Base-by-base conservation (phyloP, 768 basidiomycete genomes). In the Coprinopsis strossmayeri region DNA sequence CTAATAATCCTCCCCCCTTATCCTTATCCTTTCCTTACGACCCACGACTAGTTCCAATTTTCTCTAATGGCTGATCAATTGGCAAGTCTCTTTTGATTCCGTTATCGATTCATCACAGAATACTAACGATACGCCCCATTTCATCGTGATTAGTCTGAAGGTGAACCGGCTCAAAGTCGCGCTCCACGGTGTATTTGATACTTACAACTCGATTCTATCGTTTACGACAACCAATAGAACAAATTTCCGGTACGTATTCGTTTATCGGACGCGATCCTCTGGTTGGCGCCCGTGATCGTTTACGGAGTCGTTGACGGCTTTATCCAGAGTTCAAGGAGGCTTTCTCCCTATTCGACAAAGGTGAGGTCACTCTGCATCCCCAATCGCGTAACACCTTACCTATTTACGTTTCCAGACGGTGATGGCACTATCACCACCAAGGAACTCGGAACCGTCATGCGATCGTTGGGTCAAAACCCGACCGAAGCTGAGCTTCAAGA, bases 281-380 rank as follows among this genome's bases (percentile, higher is more conserved):
- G n/a, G 39, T 7, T 27, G 41, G 49, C 34, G 25, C 49, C 30
- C 39, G 40, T 38, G 24, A 26, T 38, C 17, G 9, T 38, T 21
- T 26, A 11, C 25, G 5, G 25, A 15, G 37, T 18, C 13, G 3
- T 27, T 34, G 27, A 21, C 28, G 5, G 40, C 35, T 34, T 15
- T 26, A 42, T 37, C 5, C 57, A 90, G 92, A 95, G 70, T 97
- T 94, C 82, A 97, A 95, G 78, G 95, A 97, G 75, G 94, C 94
- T 43, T 97, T 98, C 73, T 91, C 93, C 51, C 79, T 98, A 18
- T 97, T 98, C 67, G 92, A 96, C 74, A 94, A 92, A 68, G 89
- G 92, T 91, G 52, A 67, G 23, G 21, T 32, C 38, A 32, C 41
- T 21, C 37, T 43, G 38, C 47, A 41, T 55, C 50, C 50, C 50